Base-by-base conservation (phyloP, 106 monocot genomes). In the Cymbidium sinense region DNA sequence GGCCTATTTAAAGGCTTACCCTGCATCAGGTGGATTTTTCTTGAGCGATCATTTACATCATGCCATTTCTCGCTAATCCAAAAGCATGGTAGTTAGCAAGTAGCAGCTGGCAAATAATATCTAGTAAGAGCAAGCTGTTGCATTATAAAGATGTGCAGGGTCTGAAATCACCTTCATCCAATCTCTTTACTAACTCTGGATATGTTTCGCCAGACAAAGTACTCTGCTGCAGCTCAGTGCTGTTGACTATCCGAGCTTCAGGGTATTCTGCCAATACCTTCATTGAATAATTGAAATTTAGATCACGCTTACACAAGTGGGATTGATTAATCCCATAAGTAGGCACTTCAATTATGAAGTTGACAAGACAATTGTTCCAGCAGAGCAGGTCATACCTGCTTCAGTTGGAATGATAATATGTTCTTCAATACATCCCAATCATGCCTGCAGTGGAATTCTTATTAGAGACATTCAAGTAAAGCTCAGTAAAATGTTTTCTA, bases 351-450 rank as follows among this genome's bases (percentile, higher is more conserved):
- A 72, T 51, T 41, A 64, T 37, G 35, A 37, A 73, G 74, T 76
- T 39, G 13, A 36, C n/a, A n/a, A 75, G 21, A 47, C 8, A 72
- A 21, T 72, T 29, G 30, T 43, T 10, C 50, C 19, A 34, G 85
- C 77, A 83, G 86, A 89, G 87, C 82, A 84, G 55, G 54, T 29
- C 88, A 91, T 90, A 98, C 96, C 94, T 98, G 96, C 91, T 98
- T 98, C 75, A 98, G 75, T 50, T 81, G 87, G 77, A 77, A 82
- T 69, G 91, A 98, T 29, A 98, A 76, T 77, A 91, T 75, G 36
- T 86, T 77, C 83, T 90, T 98, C 80, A 98, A 81, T 50, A 80
- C 87, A 17, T 85, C 81, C 96, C 96, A 98, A 37, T 94, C 96
- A 81, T 94, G 94, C 96, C 96, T 96, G 75, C 4, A 82, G 55